Percentiles rank a stretch among this genome's conserved stretches.
phyloP scores from a whole-genome alignment of 2,329 filamentous ascomycete genomes.

The Biscogniauxia marginata region DNA sequence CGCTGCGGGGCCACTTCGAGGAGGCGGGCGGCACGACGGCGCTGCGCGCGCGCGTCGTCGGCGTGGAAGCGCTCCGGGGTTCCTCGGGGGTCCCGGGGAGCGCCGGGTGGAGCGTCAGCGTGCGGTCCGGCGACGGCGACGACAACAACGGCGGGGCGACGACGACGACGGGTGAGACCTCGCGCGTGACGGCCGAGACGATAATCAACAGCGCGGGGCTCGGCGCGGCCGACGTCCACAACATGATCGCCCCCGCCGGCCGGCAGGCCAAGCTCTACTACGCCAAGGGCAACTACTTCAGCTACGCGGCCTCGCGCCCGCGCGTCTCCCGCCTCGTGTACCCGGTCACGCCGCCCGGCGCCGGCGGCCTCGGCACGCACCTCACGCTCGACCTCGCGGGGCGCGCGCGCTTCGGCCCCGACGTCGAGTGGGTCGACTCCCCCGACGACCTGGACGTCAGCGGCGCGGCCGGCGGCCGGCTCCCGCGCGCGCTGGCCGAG shows the following conservation, averaged over 20 bases:
- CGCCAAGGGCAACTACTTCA: slow-evolving; percentile 95
- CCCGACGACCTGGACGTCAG: slow-evolving; percentile 70
- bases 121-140: slow-evolving; percentile 37
- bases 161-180: slow-evolving; percentile 19
- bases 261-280: slow-evolving; percentile 66
- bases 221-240: slow-evolving; percentile 72
- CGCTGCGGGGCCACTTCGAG: slow-evolving; percentile 73
- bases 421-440: slow-evolving; percentile 85
- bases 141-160: slow-evolving; percentile 41
- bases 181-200: slow-evolving; percentile 68
- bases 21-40: slow-evolving; percentile 73
- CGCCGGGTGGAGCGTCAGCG: slow-evolving; percentile 68
- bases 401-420: slow-evolving; percentile 85
- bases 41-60: slow-evolving; percentile 26
- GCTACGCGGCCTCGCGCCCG: slow-evolving; percentile 67
- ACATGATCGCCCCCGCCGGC: slow-evolving; percentile 68
- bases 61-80: slow-evolving; percentile 25
- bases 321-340: slow-evolving; percentile 75
- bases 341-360: slow-evolving; percentile 78
- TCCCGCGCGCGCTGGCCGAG: slow-evolving; percentile 67
- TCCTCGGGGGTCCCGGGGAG: no score
- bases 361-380: slow-evolving; percentile 86
- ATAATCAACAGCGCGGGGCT: slow-evolving; percentile 86
- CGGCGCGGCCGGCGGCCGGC: slow-evolving; percentile 43
- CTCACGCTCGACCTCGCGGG: slow-evolving; percentile 86